Evolutionary conservation across 345 rosid genomes (phyloP), one percentile per base, ranked within the genome.

Genomic region (Eucalyptus paniculata): DNA sequence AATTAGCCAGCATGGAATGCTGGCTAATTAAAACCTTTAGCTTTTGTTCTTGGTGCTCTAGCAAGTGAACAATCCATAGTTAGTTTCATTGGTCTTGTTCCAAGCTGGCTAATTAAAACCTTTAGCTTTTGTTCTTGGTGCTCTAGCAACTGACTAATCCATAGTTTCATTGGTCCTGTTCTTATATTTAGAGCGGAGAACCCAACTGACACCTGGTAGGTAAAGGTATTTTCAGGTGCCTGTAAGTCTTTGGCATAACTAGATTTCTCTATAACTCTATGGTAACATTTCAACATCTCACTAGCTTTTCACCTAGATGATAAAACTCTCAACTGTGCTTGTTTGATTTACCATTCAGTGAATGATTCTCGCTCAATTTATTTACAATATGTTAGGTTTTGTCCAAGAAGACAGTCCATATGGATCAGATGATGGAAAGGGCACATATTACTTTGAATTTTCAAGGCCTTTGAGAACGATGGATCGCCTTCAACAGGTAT

Each of bases 401-500:
- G 94, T 97, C 62, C 97, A 92, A 92, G 98, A 95, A 91, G 99
- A 98, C 90, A 97, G 96, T 91, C 99, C 99, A 88, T 98, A 96
- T 91, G 91, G 93, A 87, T 83, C 94, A 19, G 94, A 92, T 92
- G 94, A 95, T 89, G 89, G 95, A 88, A 95, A 95, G 92, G 99
- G 98, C 89, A 94, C 96, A 32, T 97, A 97, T 92, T 93, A 90
- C 90, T 97, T 97, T 89, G 99, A 98, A 90, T 96, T 98, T 87
- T 95, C 99, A 69, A 93, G 99, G 94, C 97, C 99, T 81, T 93
- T 97, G 92, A 95, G 99, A 91, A 97, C 99, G 51, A 95, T 90
- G 95, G 99, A 98, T 92, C 97, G 93, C 81, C 93, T 96, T 90
- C 99, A 95, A 91, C 99, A 98, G 98, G 99, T 98, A 81, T 89